phyloP scores from a whole-genome alignment of 345 rosid genomes.

The Diplotaxis tenuifolia region DNA sequence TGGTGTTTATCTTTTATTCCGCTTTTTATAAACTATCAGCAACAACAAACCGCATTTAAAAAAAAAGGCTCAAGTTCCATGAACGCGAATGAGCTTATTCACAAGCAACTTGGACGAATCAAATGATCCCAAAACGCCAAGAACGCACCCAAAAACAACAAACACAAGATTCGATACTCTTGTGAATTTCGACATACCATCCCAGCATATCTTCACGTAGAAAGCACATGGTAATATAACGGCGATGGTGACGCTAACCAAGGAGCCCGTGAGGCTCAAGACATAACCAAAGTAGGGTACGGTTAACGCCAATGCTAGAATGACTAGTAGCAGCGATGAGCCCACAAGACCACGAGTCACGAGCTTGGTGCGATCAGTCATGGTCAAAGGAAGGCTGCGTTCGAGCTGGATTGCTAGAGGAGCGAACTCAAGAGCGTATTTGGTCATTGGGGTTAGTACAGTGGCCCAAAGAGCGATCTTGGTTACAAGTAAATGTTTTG shows the following conservation, averaged over 20 bases:
- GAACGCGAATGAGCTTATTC: conserved; percentile 3
- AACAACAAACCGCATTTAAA: conserved; percentile 7
- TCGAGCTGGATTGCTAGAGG: conserved; percentile 79
- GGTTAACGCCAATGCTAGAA: conserved; percentile 54
- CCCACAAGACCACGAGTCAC: conserved; percentile 54
- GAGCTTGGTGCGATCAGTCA: conserved; percentile 41
- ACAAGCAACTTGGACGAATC: conserved; percentile 16
- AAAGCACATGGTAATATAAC: conserved; percentile 49
- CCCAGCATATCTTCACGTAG: conserved; percentile 14
- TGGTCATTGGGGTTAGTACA: conserved; percentile 74
- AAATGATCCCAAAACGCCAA: conserved; percentile 56
- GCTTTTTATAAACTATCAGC: background rate
- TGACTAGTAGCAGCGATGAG: conserved; percentile 48
- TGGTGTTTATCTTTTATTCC: conserved; percentile 5
- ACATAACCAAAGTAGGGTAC: conserved; percentile 70
- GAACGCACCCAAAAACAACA: conserved; percentile 48
- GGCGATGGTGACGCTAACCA: conserved; percentile 55
- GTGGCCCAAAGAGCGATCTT: conserved; percentile 79
- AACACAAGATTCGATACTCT: conserved; percentile 44
- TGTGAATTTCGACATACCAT: conserved; percentile 36
- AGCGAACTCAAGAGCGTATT: conserved; percentile 71
- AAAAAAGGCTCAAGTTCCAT: background rate
- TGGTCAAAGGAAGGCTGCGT: conserved; percentile 46
- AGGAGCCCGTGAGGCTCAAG: conserved; percentile 68
- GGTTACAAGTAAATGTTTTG: conserved; percentile 51